Conservation (phyloP, 169 alveolate species). For the Eimeria sp. region DNA sequence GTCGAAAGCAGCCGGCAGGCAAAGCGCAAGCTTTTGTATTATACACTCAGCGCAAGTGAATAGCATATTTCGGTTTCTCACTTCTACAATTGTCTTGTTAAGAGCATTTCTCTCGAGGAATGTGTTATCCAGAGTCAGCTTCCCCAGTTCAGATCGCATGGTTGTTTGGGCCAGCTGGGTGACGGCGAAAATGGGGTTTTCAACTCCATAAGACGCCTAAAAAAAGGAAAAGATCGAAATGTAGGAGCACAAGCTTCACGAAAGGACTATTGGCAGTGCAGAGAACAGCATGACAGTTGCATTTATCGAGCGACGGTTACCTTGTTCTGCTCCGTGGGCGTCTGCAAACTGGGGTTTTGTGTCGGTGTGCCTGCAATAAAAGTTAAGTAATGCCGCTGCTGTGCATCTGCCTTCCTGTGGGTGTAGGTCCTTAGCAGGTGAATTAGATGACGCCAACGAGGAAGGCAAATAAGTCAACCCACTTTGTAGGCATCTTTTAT, state of each 20-base stretch:
- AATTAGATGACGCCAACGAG: not conserved
- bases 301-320: not conserved
- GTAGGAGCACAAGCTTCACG: not conserved
- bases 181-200: constrained; percentile 96
- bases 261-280: not conserved
- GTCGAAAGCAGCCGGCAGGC: not conserved
- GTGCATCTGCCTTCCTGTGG: not conserved
- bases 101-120: constrained; percentile 97
- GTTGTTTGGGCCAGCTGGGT: constrained; percentile 97
- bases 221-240: not conserved
- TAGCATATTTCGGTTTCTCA: constrained; percentile 27
- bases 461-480: not conserved
- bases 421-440: no score
- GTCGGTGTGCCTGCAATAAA: not conserved
- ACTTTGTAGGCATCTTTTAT: constrained; percentile 91
- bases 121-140: constrained; percentile 96
- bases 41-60: not conserved
- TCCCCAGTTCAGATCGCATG: constrained; percentile 98
- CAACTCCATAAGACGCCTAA: constrained; percentile 97
- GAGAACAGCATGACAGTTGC: not conserved
- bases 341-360: not conserved
- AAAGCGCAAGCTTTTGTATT: not conserved
- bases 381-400: no score
- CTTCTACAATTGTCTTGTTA: constrained; percentile 94
- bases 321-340: not conserved